Evolutionary conservation across 176 grass and related monocot genomes (phyloP).

Genomic region (Avena insularis): DNA sequence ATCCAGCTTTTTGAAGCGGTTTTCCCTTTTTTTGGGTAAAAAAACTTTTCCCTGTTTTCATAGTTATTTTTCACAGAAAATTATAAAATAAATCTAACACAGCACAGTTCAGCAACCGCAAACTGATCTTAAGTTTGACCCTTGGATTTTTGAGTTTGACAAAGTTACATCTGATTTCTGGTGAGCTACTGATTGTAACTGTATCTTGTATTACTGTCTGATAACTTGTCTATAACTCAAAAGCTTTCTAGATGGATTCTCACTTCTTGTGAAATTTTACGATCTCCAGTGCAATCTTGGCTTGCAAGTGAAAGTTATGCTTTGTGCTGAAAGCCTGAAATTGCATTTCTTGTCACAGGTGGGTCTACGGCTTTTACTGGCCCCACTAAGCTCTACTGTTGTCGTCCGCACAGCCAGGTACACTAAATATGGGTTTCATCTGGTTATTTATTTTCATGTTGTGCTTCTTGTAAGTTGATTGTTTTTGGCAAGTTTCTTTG

Average conservation of each 20-base stretch:
- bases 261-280: not conserved
- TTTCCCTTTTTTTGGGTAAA: not conserved
- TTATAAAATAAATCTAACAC: not conserved
- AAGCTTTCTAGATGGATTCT: slow-evolving; percentile 27
- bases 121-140: not conserved
- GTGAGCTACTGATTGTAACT: slow-evolving; percentile 2
- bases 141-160: slow-evolving; percentile 6
- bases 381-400: slow-evolving; percentile 51
- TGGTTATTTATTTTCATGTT: slow-evolving; percentile 1
- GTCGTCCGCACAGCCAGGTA: slow-evolving; percentile 63
- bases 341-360: slow-evolving; percentile 32
- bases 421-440: not conserved
- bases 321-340: slow-evolving; percentile 33
- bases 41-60: not conserved
- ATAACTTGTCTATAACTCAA: not conserved
- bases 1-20: not conserved
- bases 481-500: not conserved
- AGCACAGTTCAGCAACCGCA: not conserved
- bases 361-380: slow-evolving; percentile 60
- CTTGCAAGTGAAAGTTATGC: slow-evolving; percentile 12
- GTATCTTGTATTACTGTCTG: not conserved
- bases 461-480: slow-evolving; percentile 8
- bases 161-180: not conserved
- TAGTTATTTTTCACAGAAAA: not conserved
- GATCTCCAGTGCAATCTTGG: not conserved